Percentiles rank a stretch among this genome's conserved stretches.
Conservation (phyloP, 345 rosid genomes). For the Eucalyptus curtisii region DNA sequence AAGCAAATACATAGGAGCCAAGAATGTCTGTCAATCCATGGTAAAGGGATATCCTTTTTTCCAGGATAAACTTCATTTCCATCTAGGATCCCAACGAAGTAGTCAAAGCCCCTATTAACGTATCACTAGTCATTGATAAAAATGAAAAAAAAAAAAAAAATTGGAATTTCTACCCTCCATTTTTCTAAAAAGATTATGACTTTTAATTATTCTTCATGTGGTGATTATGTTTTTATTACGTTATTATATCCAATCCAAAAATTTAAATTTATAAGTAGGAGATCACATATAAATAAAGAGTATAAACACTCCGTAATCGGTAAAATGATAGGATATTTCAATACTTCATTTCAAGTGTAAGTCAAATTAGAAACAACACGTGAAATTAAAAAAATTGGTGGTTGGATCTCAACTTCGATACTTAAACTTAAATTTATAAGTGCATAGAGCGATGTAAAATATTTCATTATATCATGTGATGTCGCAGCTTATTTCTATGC, state of each 20-base stretch:
- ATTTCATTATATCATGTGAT: neutral
- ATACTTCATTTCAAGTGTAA: neutral
- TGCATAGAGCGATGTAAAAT: accelerated
- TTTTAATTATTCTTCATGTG: neutral
- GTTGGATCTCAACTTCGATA: neutral
- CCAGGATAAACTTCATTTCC: neutral
- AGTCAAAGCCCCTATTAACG: neutral
- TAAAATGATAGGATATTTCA: neutral
- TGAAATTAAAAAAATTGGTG: neutral
- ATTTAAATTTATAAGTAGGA: neutral
- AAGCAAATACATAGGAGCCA: neutral
- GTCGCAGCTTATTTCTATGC: neutral
- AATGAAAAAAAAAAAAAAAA: neutral
- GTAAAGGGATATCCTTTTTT: neutral
- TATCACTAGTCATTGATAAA: neutral
- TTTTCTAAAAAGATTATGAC: neutral
- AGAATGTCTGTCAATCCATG: neutral
- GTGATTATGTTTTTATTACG: neutral
- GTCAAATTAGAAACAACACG: neutral
- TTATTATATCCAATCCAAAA: neutral
- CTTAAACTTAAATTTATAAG: neutral
- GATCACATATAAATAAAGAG: neutral
- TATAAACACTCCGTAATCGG: neutral
- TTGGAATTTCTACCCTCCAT: neutral
- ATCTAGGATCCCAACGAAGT: neutral